Evolutionary conservation across 2,329 filamentous ascomycete genomes (phyloP), one percentile per base, ranked within the genome.

Genomic region (Aspergillus proliferans): DNA sequence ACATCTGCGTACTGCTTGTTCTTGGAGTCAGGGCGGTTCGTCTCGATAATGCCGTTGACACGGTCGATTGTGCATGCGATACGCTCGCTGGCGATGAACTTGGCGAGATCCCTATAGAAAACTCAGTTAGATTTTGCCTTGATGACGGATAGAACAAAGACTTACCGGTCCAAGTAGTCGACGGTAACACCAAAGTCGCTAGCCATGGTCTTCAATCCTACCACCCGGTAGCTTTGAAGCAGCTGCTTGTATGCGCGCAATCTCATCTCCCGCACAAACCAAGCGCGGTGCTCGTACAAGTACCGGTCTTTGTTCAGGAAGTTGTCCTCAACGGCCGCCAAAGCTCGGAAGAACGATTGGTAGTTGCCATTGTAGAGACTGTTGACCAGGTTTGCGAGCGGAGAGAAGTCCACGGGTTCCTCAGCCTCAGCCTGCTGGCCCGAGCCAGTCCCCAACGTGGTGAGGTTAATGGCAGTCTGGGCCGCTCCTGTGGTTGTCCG

Each of bases 1-100:
- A 97, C 90, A 62, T 98, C 93, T 62, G 91, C 87, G 73, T 98
- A 98, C 76, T 98, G 93, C 81, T 95, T 96, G 80, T 97, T 97
- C 84, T 98, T 98, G 76, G 95, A 91, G 68, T 97, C 93, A 7
- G 92, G 91, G 47, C 93, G 82, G 76, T 96, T 96, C 41, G 93
- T 98, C 80, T 97, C 93, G 63, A 98, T 97, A 60, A 97, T 87
- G 58, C 92, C 93, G 51, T 91, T 88, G 56, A 98, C 93, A 47
- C 93, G 88, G 73, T 98, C 93, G 61, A 98, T 97, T 21, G 91
- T 97, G 79, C 93, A 97, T 46, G 91, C 85, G 64, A 98, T 92
- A 60, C 92, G 86, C 67, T 92, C 89, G 56, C 85, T 90, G 14
- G 93, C 93, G 64, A 98, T 97, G 74, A 98, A 98, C 65, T 90